Percentiles rank a stretch among this genome's conserved stretches.
phyloP scores from a whole-genome alignment of 1,284 basidiomycete species.

The Volvariella surrecta region DNA sequence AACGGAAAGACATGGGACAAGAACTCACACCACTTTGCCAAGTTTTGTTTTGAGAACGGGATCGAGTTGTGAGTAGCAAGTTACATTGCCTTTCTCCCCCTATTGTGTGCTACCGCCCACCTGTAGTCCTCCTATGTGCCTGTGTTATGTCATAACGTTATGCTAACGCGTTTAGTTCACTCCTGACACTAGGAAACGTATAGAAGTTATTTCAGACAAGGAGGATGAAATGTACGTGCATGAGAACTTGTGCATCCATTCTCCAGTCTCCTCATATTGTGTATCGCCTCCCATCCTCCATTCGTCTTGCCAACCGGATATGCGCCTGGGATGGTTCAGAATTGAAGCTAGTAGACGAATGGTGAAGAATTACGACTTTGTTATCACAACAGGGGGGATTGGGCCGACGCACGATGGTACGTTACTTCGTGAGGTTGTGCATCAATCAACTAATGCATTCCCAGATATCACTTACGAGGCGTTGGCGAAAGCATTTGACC shows the following conservation, averaged over 20 bases:
- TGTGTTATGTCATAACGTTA: no score
- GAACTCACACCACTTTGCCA: conserved; percentile 81
- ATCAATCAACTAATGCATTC: no score
- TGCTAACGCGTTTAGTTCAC: no score
- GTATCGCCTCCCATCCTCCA: background rate
- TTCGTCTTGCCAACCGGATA: conserved; percentile 3
- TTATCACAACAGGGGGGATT: conserved; percentile 82
- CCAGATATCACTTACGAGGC: conserved; percentile 90
- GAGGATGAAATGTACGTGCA: conserved; percentile 78
- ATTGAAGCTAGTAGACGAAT: conserved; percentile 81
- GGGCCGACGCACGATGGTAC: conserved; percentile 82
- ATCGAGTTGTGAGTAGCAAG: conserved; percentile 79
- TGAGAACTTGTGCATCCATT: background rate
- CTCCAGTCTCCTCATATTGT: no score
- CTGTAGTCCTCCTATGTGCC: no score
- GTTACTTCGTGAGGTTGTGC: background rate
- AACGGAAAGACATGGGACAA: conserved; percentile 85
- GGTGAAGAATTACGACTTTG: conserved; percentile 80
- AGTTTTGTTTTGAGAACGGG: conserved; percentile 83
- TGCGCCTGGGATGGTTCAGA: conserved; percentile 29
- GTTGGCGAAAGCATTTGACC: conserved; percentile 79
- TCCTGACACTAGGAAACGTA: conserved; percentile 51
- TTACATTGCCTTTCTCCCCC: no score
- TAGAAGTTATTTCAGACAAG: conserved; percentile 90
- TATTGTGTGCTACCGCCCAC: no score